Evolutionary conservation across 805 yeast genomes (phyloP).

Genomic region (Starmerella stigmatis): DNA sequence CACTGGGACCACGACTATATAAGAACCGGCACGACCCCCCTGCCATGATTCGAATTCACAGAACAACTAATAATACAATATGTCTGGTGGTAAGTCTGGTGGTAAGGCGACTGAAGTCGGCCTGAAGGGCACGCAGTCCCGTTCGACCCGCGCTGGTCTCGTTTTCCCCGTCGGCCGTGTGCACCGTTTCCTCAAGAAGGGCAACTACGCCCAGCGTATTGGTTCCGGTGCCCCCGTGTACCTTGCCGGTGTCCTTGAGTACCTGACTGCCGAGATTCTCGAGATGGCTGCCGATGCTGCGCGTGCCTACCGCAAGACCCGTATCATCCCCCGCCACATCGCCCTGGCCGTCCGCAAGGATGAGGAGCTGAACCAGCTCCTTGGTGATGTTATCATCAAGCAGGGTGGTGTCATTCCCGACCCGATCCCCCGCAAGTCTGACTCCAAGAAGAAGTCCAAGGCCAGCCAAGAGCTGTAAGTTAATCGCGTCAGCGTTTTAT

Average conservation of each 20-base stretch:
- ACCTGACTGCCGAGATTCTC: constrained; percentile 90
- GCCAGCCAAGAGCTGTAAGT: constrained; percentile 34
- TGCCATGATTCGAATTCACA: neutral
- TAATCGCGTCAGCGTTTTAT: constrained; percentile 8
- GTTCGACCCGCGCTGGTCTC: constrained; percentile 67
- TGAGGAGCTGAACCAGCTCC: constrained; percentile 88
- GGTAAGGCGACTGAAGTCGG: constrained; percentile 85
- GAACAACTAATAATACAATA: constrained; percentile 30
- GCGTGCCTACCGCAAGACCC: constrained; percentile 84
- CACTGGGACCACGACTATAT: constrained; percentile 13
- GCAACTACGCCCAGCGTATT: constrained; percentile 62
- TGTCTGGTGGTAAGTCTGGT: constrained; percentile 76
- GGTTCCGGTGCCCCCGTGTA: constrained; percentile 88
- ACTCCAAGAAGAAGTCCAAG: constrained; percentile 32
- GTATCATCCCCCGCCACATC: constrained; percentile 95
- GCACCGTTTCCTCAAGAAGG: constrained; percentile 85
- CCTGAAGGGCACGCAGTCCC: constrained; percentile 91
- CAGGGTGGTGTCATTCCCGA: constrained; percentile 98
- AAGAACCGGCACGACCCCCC: constrained; percentile 11
- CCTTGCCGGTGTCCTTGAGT: constrained; percentile 89
- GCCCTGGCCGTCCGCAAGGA: constrained; percentile 97
- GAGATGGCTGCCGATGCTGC: constrained; percentile 99
- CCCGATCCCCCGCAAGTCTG: constrained; percentile 39
- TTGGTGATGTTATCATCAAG: constrained; percentile 83
- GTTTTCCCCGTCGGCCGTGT: constrained; percentile 96